Percentiles rank a stretch among this genome's conserved stretches.
phyloP scores from a whole-genome alignment of 78 protist genomes.

The Chrysochromulina parva region DNA sequence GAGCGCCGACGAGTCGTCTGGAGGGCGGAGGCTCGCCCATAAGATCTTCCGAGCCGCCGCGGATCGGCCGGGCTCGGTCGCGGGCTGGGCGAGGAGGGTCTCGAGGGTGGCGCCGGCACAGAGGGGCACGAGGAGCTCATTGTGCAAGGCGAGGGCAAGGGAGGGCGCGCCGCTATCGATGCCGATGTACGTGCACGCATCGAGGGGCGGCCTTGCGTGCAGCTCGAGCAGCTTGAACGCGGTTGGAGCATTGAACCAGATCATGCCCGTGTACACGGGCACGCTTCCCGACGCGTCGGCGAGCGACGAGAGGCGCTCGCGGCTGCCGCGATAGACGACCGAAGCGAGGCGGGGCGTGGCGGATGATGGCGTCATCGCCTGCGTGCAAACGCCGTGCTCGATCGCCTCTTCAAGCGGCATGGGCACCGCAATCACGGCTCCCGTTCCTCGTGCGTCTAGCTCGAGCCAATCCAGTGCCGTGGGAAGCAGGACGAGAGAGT shows the following conservation, averaged over 20 bases:
- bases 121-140: neutral
- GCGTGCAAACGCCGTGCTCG: neutral
- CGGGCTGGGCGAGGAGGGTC: neutral
- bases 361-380: neutral
- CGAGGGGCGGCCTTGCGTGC: neutral
- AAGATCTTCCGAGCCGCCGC: neutral
- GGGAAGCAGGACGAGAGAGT: neutral
- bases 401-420: neutral
- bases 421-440: neutral
- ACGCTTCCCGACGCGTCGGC: neutral
- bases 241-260: neutral
- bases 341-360: neutral
- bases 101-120: neutral
- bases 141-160: neutral
- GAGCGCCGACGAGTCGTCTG: too few species aligned
- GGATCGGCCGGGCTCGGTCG: neutral
- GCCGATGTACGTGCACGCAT: neutral
- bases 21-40: neutral
- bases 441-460: neutral
- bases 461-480: neutral
- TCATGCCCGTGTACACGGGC: neutral
- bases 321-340: neutral
- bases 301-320: neutral
- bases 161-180: neutral
- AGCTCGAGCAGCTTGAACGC: neutral